Conservation (phyloP, 225 moss, liverwort and hornwort genomes). For the Pseudisothecium myosuroides region DNA sequence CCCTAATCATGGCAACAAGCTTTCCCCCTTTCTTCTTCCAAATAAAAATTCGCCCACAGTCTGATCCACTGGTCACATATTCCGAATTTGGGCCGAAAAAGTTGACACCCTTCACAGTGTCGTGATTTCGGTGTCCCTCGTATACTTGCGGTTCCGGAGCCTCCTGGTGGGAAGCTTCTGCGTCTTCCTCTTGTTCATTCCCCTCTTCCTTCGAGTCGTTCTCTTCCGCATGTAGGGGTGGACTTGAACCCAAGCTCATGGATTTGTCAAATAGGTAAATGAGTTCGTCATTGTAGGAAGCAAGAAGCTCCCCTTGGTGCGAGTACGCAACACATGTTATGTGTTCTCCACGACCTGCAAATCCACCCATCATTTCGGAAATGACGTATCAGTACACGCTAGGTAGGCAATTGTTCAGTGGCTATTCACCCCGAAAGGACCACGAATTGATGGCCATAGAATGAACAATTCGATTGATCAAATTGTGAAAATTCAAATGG, state of each 20-base stretch:
- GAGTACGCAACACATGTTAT: slow-evolving; percentile 87
- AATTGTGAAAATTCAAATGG: not conserved
- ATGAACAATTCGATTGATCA: not conserved
- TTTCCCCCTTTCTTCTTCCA: slow-evolving; percentile 80
- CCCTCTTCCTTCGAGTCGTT: not conserved
- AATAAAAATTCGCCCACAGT: slow-evolving; percentile 81
- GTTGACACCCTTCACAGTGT: slow-evolving; percentile 87
- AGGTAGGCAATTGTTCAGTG: not conserved
- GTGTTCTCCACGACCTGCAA: slow-evolving; percentile 12
- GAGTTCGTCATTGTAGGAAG: slow-evolving; percentile 80
- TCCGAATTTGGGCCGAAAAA: slow-evolving; percentile 90
- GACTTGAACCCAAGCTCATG: slow-evolving; percentile 67
- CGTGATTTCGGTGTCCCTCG: slow-evolving; percentile 68
- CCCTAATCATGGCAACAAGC: slow-evolving; percentile 59
- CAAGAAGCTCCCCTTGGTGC: slow-evolving; percentile 77
- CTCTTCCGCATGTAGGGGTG: slow-evolving; percentile 6
- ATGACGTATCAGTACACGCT: not conserved
- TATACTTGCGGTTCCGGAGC: slow-evolving; percentile 49
- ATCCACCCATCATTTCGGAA: not conserved
- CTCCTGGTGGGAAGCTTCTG: slow-evolving; percentile 1
- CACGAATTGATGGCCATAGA: not conserved
- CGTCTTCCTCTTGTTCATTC: not conserved
- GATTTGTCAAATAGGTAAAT: slow-evolving; percentile 71
- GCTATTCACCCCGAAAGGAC: not conserved
- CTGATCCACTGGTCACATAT: slow-evolving; percentile 86